Percentiles rank a stretch among this genome's conserved stretches.
Evolutionary conservation across 2,329 filamentous ascomycete genomes (phyloP).

Genomic region (Penicillium sp.): DNA sequence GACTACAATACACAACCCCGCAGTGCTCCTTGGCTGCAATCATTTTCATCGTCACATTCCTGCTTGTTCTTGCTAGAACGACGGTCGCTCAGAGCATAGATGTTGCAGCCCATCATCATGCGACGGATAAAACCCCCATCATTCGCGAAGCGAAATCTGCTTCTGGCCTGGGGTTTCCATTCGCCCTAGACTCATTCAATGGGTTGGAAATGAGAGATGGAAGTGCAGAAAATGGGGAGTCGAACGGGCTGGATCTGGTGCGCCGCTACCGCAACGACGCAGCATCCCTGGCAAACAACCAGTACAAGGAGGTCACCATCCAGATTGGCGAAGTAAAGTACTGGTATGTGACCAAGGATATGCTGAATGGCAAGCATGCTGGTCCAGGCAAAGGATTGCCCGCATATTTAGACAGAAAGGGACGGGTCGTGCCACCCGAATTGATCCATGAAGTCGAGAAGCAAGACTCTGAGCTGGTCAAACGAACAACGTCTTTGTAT

Average conservation of each 20-base stretch:
- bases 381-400: slow-evolving; percentile 31
- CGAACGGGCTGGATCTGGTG: slow-evolving; percentile 45
- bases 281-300: slow-evolving; percentile 58
- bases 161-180: slow-evolving; percentile 25
- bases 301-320: slow-evolving; percentile 55
- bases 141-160: slow-evolving; percentile 30
- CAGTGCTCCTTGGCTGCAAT: slow-evolving; percentile 68
- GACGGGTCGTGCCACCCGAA: slow-evolving; percentile 12
- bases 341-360: slow-evolving; percentile 58
- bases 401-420: slow-evolving; percentile 23
- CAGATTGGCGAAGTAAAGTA: slow-evolving; percentile 56
- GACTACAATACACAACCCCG: slow-evolving; percentile 55
- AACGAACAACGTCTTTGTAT: slow-evolving; percentile 55
- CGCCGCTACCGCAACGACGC: slow-evolving; percentile 47
- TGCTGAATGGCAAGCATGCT: slow-evolving; percentile 46
- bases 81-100: slow-evolving; percentile 60
- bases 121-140: slow-evolving; percentile 46
- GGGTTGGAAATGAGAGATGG: slow-evolving; percentile 29
- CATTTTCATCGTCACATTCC: slow-evolving; percentile 51
- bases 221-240: slow-evolving; percentile 28
- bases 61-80: slow-evolving; percentile 55
- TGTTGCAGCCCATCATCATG: slow-evolving; percentile 18
- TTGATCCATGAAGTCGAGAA: slow-evolving; percentile 14
- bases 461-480: slow-evolving; percentile 16
- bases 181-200: slow-evolving; percentile 27